Percentiles rank a stretch among this genome's conserved stretches.
Evolutionary conservation across 2,329 filamentous ascomycete species (phyloP).

Genomic region (Saccharata proteae): DNA sequence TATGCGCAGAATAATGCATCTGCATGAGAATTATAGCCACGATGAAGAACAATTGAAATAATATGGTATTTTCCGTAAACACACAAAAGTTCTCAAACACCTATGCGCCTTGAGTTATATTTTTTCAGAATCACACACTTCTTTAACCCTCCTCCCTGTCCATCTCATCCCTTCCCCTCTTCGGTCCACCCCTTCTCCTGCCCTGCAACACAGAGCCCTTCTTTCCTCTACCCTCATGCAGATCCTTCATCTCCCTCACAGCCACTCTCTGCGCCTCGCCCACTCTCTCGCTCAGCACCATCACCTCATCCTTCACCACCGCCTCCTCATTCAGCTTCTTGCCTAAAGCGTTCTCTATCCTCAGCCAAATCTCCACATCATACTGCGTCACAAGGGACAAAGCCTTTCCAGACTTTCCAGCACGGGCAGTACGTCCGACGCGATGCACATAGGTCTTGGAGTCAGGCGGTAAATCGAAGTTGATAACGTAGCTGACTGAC

Average conservation of each 20-base stretch:
- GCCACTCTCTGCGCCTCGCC: slow-evolving; percentile 75
- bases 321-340: slow-evolving; percentile 61
- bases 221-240: slow-evolving; percentile 54
- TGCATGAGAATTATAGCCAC: too few species aligned
- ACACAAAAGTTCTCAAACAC: too few species aligned
- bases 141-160: slow-evolving; percentile 62
- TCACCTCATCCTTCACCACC: slow-evolving; percentile 68
- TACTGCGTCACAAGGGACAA: slow-evolving; percentile 79
- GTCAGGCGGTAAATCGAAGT: slow-evolving; percentile 73
- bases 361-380: slow-evolving; percentile 65
- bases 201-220: slow-evolving; percentile 36
- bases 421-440: slow-evolving; percentile 77
- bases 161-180: slow-evolving; percentile 52
- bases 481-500: slow-evolving; percentile 76
- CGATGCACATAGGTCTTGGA: slow-evolving; percentile 86
- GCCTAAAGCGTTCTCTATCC: slow-evolving; percentile 73
- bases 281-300: slow-evolving; percentile 66
- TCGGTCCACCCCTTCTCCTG: slow-evolving; percentile 41
- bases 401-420: slow-evolving; percentile 72
- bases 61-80: too few species aligned
- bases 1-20: too few species aligned
- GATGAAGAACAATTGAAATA: too few species aligned
- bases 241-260: slow-evolving; percentile 66
- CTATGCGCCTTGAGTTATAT: too few species aligned
- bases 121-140: neutral